Base-by-base conservation (phyloP, 495 filamentous ascomycete species). In the Bombardia bombarda region DNA sequence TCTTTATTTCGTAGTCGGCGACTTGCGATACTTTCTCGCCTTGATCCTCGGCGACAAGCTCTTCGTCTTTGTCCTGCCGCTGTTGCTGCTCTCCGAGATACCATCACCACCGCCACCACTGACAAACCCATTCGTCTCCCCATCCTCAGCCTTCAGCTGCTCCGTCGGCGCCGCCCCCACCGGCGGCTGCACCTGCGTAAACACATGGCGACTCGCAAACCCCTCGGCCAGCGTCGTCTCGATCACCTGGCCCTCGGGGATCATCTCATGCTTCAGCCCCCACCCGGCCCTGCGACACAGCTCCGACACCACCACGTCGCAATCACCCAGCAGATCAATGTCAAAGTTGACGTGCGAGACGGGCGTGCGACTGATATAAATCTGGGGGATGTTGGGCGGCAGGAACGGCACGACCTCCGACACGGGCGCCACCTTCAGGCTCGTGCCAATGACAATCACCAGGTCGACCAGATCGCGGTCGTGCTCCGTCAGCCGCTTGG, bases 371-470 rank as follows among this genome's bases (percentile, higher is more conserved):
- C 82, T 88, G 49, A 99, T 92, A 62, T 90, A 97, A 45, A 99
- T 87, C 60, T 96, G 92, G 3, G 92, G 92, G 18, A 96, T 80
- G 19, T 84, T 57, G 13, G 78, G 63, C 0, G 88, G 87, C 9
- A 97, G 53, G 26, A 85, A 82, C 2, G 84, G 79, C 1, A 90
- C 85, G 18, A 96, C 86, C 64, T 97, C 90, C 24, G 82, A 85
- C 6, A 98, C 92, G 20, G 92, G 92, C 3, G 89, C 89, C 3
- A 98, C 92, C 58, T 96, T 95, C 51, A 98, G 73, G n/a, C 82
- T 88, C 1, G 92, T 97, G 35, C 92, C 92, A 50, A 98, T 96
- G 47, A 95, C 92, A 42, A 98, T 82, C 50, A 97, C 86, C n/a
- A 98, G 68, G 51, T 98, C 92, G 5, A 84, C 87, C 14, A 73